Percentiles rank a stretch among this genome's conserved stretches.
Evolutionary conservation across 2,329 filamentous ascomycete genomes (phyloP).

Genomic region (Claviceps pazoutovae): DNA sequence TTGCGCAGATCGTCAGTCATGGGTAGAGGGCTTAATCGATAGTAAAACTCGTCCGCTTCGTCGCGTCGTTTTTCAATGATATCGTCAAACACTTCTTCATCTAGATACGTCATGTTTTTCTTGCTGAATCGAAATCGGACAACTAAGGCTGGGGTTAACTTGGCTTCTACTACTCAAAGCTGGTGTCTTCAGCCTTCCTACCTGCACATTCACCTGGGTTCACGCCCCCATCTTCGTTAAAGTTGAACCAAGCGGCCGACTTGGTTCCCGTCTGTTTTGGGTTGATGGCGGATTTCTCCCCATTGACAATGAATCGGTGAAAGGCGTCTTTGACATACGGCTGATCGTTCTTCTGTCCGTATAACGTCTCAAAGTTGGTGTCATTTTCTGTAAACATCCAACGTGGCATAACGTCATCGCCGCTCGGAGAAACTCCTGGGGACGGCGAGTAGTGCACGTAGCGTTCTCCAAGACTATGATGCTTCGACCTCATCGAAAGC

Average conservation of each 20-base stretch:
- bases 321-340: constrained; percentile 93
- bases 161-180: neutral
- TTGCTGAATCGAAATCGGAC: constrained; percentile 81
- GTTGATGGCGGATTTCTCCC: constrained; percentile 69
- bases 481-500: constrained; percentile 60
- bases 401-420: constrained; percentile 72
- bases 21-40: constrained; percentile 77
- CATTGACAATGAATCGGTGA: constrained; percentile 73
- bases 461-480: constrained; percentile 67
- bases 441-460: constrained; percentile 81
- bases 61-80: constrained; percentile 71
- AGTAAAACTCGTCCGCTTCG: constrained; percentile 97
- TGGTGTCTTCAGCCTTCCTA: constrained; percentile 19
- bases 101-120: constrained; percentile 62
- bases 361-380: constrained; percentile 69
- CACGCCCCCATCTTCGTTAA: constrained; percentile 80
- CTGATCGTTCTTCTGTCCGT: constrained; percentile 62
- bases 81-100: constrained; percentile 87
- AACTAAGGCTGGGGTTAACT: constrained; percentile 31
- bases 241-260: constrained; percentile 79
- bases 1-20: constrained; percentile 90
- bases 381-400: constrained; percentile 93
- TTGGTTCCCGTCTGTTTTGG: constrained; percentile 73
- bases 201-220: constrained; percentile 83
- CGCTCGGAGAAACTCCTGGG: constrained; percentile 64